Evolutionary conservation across 2,329 filamentous ascomycete species (phyloP).

Genomic region (Pseudogymnoascus sp.): DNA sequence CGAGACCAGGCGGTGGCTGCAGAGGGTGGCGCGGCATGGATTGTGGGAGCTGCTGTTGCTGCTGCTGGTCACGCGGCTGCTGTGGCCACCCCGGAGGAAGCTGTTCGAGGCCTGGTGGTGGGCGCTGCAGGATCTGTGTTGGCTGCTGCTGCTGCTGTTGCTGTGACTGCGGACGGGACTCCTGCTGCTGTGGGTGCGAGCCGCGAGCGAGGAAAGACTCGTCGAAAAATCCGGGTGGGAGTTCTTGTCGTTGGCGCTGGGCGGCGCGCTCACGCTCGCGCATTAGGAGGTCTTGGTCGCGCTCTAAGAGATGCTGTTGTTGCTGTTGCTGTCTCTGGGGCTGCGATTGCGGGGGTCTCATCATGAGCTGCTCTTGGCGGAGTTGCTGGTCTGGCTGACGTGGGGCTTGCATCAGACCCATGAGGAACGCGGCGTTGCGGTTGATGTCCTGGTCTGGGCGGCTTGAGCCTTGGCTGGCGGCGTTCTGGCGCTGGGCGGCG

Average conservation of each 20-base stretch:
- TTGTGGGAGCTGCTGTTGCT: constrained; percentile 21
- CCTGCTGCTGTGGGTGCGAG: constrained; percentile 20
- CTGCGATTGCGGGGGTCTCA: constrained; percentile 30
- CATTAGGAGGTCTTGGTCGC: constrained; percentile 24
- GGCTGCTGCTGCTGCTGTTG: constrained; percentile 47
- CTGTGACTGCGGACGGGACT: constrained; percentile 32
- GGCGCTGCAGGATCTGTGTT: constrained; percentile 56
- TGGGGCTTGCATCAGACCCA: constrained; percentile 63
- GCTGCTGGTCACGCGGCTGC: constrained; percentile 35
- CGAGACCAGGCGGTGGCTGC: constrained; percentile 52
- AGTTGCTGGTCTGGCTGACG: constrained; percentile 43
- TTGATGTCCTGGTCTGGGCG: constrained; percentile 42
- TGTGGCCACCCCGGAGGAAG: constrained; percentile 49
- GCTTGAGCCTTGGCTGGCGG: constrained; percentile 41
- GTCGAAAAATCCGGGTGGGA: constrained; percentile 26
- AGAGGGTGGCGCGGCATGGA: constrained; percentile 39
- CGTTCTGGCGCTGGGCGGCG: constrained; percentile 48
- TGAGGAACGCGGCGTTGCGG: constrained; percentile 73
- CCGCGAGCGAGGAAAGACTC: constrained; percentile 23
- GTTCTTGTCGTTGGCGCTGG: constrained; percentile 29
- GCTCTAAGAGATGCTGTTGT: constrained; percentile 37
- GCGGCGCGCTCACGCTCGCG: constrained; percentile 22
- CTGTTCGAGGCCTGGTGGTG: constrained; percentile 51
- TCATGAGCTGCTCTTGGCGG: constrained; percentile 43
- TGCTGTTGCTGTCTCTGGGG: constrained; percentile 28